phyloP scores from a whole-genome alignment of 164 flowering plant genomes.

The Piper betle region DNA sequence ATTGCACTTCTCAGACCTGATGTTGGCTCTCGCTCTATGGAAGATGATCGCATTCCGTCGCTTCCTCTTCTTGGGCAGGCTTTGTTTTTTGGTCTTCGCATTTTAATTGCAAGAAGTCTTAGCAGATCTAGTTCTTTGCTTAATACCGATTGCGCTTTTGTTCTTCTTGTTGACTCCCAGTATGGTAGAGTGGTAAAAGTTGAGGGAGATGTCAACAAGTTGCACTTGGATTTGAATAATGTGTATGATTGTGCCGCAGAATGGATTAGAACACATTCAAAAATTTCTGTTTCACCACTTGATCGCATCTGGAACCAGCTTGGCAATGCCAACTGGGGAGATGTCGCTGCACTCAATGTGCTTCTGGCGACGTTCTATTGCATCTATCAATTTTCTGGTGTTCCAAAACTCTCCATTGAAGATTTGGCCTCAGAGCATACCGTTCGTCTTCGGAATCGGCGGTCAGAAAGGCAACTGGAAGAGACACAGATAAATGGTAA shows the following conservation, averaged over 20 bases:
- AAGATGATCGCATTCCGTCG: constrained; percentile 38
- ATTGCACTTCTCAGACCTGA: constrained; percentile 65
- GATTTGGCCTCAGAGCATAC: constrained; percentile 69
- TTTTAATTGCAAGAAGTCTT: constrained; percentile 58
- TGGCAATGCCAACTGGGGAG: constrained; percentile 96
- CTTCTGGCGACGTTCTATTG: constrained; percentile 73
- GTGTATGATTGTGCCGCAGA: constrained; percentile 60
- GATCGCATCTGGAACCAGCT: constrained; percentile 90
- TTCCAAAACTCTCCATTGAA: constrained; percentile 58
- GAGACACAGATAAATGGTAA: constrained; percentile 38
- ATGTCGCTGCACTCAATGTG: constrained; percentile 62
- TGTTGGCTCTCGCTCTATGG: constrained; percentile 32
- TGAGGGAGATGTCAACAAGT: constrained; percentile 63
- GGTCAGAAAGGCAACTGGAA: constrained; percentile 50
- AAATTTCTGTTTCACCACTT: constrained; percentile 47
- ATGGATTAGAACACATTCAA: constrained; percentile 57
- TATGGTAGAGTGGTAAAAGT: constrained; percentile 80
- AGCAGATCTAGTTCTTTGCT: constrained; percentile 44
- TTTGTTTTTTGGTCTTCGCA: constrained; percentile 64
- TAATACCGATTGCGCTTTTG: constrained; percentile 39
- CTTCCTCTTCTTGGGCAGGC: constrained; percentile 67
- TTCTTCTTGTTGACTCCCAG: constrained; percentile 73
- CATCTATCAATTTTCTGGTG: constrained; percentile 49
- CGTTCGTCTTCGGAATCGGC: constrained; percentile 53
- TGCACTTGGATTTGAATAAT: constrained; percentile 47